These are phyloP conservation scores for sunflower (Helianthus annuus) DNA, from an alignment of 129 eudicot species.

Conservation along the genomic window DNA sequence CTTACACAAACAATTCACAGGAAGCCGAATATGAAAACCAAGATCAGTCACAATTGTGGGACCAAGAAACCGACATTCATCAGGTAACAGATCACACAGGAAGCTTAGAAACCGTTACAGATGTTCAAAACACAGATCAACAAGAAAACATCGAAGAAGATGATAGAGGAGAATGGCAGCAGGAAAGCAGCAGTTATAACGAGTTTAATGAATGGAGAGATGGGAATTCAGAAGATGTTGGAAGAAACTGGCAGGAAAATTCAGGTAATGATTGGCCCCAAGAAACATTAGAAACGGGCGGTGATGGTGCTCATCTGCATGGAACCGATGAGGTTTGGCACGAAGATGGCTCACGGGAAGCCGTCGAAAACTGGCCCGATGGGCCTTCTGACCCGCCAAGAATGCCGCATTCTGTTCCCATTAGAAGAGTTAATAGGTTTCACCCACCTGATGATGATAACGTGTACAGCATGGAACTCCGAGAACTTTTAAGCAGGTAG, in stretches of 20 bases:
- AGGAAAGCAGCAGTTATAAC: slow-evolving; percentile 36
- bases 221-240: slow-evolving; percentile 40
- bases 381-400: slow-evolving; percentile 76
- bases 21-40: slow-evolving; percentile 58
- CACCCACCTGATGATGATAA: slow-evolving; percentile 97
- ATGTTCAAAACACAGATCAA: slow-evolving; percentile 43
- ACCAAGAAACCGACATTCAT: slow-evolving; percentile 43
- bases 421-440: slow-evolving; percentile 72
- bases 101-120: slow-evolving; percentile 38
- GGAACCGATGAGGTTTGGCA: slow-evolving; percentile 61
- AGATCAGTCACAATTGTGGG: slow-evolving; percentile 44
- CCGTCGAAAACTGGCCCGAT: slow-evolving; percentile 69
- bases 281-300: slow-evolving; percentile 47
- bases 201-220: slow-evolving; percentile 61
- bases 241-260: slow-evolving; percentile 56
- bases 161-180: slow-evolving; percentile 57
- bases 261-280: slow-evolving; percentile 55
- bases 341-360: slow-evolving; percentile 58
- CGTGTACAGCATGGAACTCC: slow-evolving; percentile 97
- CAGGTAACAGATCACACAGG: slow-evolving; percentile 48
- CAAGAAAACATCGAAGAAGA: slow-evolving; percentile 51
- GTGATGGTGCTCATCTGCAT: slow-evolving; percentile 41
- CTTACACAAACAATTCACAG: slow-evolving; percentile 41
- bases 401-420: slow-evolving; percentile 55
- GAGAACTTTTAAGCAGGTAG: slow-evolving; percentile 98